Conservation (phyloP, 202 grass and related monocot genomes). For the Bolboschoenoplectus hybrid region DNA sequence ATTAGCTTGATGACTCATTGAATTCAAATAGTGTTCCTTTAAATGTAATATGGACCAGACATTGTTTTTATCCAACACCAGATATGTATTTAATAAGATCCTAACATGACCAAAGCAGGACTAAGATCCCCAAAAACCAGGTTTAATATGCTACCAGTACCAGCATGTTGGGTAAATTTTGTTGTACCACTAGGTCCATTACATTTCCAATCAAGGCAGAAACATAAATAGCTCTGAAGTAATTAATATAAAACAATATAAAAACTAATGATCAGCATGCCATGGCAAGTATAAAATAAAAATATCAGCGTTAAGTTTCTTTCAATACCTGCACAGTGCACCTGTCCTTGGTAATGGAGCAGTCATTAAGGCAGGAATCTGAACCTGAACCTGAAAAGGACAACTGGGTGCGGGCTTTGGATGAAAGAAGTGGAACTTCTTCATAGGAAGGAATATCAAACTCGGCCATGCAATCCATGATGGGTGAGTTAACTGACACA, state of each 20-base stretch:
- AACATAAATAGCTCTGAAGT: neutral
- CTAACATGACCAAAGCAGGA: neutral
- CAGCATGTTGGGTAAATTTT: neutral
- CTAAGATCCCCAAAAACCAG: neutral
- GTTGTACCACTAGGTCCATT: neutral
- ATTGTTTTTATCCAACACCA: neutral
- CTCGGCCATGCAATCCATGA: constrained; percentile 86
- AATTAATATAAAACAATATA: neutral
- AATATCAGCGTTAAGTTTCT: neutral
- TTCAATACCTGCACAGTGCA: constrained; percentile 74
- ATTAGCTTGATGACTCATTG: neutral
- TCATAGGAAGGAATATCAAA: constrained; percentile 76
- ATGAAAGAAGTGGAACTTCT: constrained; percentile 45
- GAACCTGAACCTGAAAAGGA: constrained; percentile 36
- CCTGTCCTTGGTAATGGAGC: constrained; percentile 93
- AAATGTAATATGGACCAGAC: neutral
- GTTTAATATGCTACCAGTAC: constrained; percentile 10
- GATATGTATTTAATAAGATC: neutral
- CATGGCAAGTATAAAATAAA: neutral
- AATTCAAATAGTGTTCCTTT: neutral
- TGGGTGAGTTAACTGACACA: constrained; percentile 80
- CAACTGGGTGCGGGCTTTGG: constrained; percentile 36
- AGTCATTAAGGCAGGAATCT: constrained; percentile 39
- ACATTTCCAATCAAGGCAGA: neutral
- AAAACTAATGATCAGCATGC: constrained; percentile 34